phyloP scores from a whole-genome alignment of 2,329 filamentous ascomycete species.

The Macroventuria anomochaeta region DNA sequence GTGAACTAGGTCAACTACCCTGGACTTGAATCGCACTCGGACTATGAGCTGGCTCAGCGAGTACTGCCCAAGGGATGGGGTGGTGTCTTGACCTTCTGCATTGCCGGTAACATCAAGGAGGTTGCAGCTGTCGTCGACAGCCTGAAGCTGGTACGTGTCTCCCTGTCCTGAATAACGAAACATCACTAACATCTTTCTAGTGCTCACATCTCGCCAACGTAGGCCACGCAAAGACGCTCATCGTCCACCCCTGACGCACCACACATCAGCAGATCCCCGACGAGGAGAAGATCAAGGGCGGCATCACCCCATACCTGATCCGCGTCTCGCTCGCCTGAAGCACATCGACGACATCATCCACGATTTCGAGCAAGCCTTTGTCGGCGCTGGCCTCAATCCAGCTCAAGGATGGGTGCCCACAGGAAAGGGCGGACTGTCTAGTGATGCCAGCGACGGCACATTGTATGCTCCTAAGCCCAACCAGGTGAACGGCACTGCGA shows the following conservation, averaged over 20 bases:
- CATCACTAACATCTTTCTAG: not conserved
- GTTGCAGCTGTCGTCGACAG: constrained; percentile 26
- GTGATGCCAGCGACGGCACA: constrained; percentile 24
- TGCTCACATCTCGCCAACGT: constrained; percentile 35
- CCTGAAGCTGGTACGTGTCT: constrained; percentile 14
- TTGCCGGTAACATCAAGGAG: not conserved
- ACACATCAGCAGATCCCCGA: constrained; percentile 36
- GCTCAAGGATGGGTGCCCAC: constrained; percentile 22
- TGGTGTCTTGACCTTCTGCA: constrained; percentile 32
- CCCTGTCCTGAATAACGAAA: too few relatives aligned
- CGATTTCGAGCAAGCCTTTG: constrained; percentile 32
- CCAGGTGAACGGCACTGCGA: not conserved
- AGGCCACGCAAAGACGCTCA: constrained; percentile 40
- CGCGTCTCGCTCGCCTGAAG: constrained; percentile 26
- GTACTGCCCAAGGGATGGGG: constrained; percentile 31
- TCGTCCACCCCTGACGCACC: constrained; percentile 36
- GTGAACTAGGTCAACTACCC: constrained; percentile 39
- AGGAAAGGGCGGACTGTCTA: constrained; percentile 19
- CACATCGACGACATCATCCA: constrained; percentile 31
- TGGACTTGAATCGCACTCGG: constrained; percentile 28
- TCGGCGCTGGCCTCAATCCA: constrained; percentile 4
- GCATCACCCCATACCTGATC: constrained; percentile 31
- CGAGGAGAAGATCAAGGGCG: constrained; percentile 31
- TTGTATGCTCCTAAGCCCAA: constrained; percentile 24
- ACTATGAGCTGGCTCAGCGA: constrained; percentile 28